Conservation (phyloP, 1,284 basidiomycete genomes). For the Austropuccinia psidii region DNA sequence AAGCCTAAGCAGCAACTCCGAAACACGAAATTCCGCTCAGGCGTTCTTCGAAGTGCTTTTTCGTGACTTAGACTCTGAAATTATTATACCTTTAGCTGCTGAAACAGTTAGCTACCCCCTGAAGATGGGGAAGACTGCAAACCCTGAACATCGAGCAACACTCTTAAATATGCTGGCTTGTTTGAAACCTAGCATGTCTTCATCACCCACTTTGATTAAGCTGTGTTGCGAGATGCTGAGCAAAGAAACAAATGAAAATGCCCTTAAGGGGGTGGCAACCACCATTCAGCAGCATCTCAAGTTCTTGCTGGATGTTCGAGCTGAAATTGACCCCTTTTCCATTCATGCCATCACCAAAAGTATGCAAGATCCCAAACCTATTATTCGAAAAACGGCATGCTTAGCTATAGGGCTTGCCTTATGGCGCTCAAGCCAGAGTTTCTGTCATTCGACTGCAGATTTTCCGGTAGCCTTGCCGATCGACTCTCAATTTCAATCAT, state of each 20-base stretch:
- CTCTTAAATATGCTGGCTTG: constrained; percentile 65
- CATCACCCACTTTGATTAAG: constrained; percentile 17
- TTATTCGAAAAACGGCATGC: constrained; percentile 23
- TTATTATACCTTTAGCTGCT: constrained; percentile 49
- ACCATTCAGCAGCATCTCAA: constrained; percentile 23
- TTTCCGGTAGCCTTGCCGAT: background rate
- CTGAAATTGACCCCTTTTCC: constrained; percentile 8
- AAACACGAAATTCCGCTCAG: constrained; percentile 58
- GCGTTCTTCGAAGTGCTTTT: constrained; percentile 59
- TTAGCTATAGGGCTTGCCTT: constrained; percentile 31
- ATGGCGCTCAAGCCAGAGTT: constrained; percentile 13
- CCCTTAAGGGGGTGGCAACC: constrained; percentile 5
- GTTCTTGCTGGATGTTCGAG: background rate
- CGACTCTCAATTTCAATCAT: background rate
- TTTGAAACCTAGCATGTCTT: constrained; percentile 7
- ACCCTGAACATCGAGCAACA: constrained; percentile 72
- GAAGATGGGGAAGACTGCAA: constrained; percentile 71
- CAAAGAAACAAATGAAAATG: constrained; percentile 37
- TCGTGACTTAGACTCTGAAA: constrained; percentile 42
- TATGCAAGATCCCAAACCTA: constrained; percentile 35
- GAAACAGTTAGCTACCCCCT: constrained; percentile 65
- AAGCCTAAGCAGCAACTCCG: constrained; percentile 67
- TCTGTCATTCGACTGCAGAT: background rate
- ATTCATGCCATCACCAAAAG: constrained; percentile 19
- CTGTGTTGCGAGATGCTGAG: constrained; percentile 26